Conservation (phyloP, 73 alveolate species). For the Paramecium sexaurelia region DNA sequence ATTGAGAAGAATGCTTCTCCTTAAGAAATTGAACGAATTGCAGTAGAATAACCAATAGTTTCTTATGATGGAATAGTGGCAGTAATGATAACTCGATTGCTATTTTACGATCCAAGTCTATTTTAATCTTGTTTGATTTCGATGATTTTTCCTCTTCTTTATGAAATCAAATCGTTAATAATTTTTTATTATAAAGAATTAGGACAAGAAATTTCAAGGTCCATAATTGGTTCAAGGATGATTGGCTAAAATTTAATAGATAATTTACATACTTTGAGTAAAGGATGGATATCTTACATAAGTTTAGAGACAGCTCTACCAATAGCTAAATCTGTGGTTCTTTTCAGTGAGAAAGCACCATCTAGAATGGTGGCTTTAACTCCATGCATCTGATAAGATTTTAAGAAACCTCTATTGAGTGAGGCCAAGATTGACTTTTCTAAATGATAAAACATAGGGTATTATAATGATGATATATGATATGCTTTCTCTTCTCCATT, state of each 20-base stretch:
- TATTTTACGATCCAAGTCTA: neutral
- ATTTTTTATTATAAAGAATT: neutral
- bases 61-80: constrained; percentile 48
- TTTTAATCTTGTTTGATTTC: neutral
- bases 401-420: constrained; percentile 49
- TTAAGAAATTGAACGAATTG: neutral
- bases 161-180: constrained; percentile 30
- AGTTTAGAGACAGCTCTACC: constrained; percentile 27
- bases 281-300: neutral
- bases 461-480: constrained; percentile 17
- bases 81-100: neutral
- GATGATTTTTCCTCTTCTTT: constrained; percentile 28
- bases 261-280: neutral
- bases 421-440: constrained; percentile 30
- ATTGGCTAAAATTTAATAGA: neutral
- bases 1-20: constrained; percentile 36
- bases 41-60: constrained; percentile 17
- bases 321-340: constrained; percentile 33
- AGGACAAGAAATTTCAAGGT: constrained; percentile 49
- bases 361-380: constrained; percentile 6
- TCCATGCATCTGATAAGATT: neutral
- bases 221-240: constrained; percentile 32
- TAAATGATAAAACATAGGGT: constrained; percentile 43
- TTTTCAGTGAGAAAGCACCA: neutral
- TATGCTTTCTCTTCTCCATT: constrained; percentile 62